Conservation (phyloP, 1,284 basidiomycete species). For the Garcileccinum viscosum region DNA sequence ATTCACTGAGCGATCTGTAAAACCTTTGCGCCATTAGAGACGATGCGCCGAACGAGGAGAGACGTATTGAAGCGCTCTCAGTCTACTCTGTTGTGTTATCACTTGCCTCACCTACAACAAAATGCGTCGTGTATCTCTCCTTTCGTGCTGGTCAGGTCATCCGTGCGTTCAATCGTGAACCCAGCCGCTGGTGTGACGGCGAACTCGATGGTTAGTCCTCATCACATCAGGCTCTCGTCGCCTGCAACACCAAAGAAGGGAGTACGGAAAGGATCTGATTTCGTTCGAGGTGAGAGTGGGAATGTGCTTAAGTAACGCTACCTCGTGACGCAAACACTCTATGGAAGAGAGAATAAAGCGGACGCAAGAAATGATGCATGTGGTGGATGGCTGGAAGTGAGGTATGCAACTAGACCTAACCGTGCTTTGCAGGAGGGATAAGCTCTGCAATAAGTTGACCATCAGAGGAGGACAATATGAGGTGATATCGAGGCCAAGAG, state of each 20-base stretch:
- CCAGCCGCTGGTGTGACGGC: too few relatives aligned
- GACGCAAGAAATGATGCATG: conserved; percentile 93
- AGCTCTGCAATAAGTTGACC: conserved; percentile 81
- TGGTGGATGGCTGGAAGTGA: conserved; percentile 85
- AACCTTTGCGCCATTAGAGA: too few relatives aligned
- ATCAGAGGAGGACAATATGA: conserved; percentile 75
- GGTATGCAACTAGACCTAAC: conserved; percentile 77
- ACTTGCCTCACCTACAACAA: too few relatives aligned
- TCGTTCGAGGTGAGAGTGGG: conserved; percentile 38
- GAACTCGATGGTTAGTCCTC: too few relatives aligned
- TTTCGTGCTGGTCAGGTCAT: too few relatives aligned
- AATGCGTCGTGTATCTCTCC: too few relatives aligned
- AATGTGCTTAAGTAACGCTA: conserved; percentile 71
- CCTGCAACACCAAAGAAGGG: not conserved
- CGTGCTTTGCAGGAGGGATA: conserved; percentile 86
- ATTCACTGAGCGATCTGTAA: too few relatives aligned
- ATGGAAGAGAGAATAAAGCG: conserved; percentile 87
- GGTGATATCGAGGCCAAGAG: conserved; percentile 53
- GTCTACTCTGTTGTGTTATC: too few relatives aligned
- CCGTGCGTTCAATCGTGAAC: too few relatives aligned
- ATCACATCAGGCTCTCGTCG: not conserved
- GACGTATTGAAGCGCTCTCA: too few relatives aligned
- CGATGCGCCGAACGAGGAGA: too few relatives aligned
- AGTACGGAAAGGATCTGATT: not conserved
- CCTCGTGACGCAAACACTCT: conserved; percentile 87